Percentiles rank a stretch among this genome's conserved stretches.
phyloP scores from a whole-genome alignment of 805 yeast species.

The Tetrapisispora namnaoensis region DNA sequence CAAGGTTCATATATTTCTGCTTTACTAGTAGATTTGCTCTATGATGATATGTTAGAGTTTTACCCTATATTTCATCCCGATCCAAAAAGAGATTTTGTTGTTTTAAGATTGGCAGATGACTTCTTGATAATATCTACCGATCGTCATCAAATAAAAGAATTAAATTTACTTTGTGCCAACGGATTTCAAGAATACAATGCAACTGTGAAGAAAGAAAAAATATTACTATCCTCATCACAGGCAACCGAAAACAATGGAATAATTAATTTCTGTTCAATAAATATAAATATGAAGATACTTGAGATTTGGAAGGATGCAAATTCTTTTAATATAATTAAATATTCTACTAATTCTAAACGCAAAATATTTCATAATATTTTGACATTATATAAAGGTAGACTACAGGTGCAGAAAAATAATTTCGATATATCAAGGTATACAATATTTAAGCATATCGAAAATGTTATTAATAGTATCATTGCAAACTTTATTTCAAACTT shows the following conservation, averaged over 20 bases:
- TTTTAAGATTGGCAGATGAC: slow-evolving; percentile 75
- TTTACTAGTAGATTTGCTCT: slow-evolving; percentile 61
- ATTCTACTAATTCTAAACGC: slow-evolving; percentile 8
- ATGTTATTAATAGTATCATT: slow-evolving; percentile 4
- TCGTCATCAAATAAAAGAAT: slow-evolving; percentile 21
- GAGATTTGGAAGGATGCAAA: slow-evolving; percentile 30
- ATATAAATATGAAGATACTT: slow-evolving; percentile 28
- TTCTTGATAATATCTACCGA: slow-evolving; percentile 58
- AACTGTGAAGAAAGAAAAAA: slow-evolving; percentile 33
- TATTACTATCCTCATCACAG: slow-evolving; percentile 20
- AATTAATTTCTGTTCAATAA: slow-evolving; percentile 36
- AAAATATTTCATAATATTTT: slow-evolving; percentile 20
- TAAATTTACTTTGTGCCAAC: slow-evolving; percentile 23
- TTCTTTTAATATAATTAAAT: slow-evolving; percentile 9
- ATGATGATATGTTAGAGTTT: slow-evolving; percentile 46
- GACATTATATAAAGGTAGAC: slow-evolving; percentile 25
- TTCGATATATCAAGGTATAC: neutral
- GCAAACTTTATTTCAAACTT: slow-evolving; percentile 3
- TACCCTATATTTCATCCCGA: slow-evolving; percentile 22
- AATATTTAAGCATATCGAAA: slow-evolving; percentile 4
- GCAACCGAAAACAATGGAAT: neutral
- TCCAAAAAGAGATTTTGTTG: slow-evolving; percentile 23
- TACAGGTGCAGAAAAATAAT: slow-evolving; percentile 6
- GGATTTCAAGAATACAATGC: slow-evolving; percentile 39
- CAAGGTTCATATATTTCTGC: slow-evolving; percentile 81